Base-by-base conservation (phyloP, 352 stramenopile species). In the Plasmopara muralis region DNA sequence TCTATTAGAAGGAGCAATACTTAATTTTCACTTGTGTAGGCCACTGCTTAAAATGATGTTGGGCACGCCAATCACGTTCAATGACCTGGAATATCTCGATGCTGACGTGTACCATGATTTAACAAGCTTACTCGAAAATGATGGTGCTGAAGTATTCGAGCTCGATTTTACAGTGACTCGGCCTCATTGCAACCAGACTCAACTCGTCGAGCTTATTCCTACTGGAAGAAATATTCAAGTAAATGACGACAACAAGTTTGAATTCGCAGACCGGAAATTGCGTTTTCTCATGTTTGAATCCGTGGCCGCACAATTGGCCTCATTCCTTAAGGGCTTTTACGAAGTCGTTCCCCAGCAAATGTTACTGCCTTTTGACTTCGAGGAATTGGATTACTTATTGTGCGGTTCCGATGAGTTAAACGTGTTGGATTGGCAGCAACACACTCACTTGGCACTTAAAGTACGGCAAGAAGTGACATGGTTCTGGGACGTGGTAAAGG, bases 41-140 rank as follows among this genome's bases (percentile, higher is more conserved):
- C 90, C 96, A 15, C 62, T 99, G 55, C 97, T 98, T 63, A 99
- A 99, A 69, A 89, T 98, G 63, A 87, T 99, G 25, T 65, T 98
- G 15, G 95, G 91, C 7, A 97, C 85, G 56, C 96, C 96, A 2
- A 79, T 98, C 34, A 87, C 74, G 14, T 91, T 98, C 13, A 74
- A 75, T 14, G 96, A 99, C 64, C 67, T 99, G 6, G 87, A 97
- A 68, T 72, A 82, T 46, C 52, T 85, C 12, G 82, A 90, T 45
- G 61, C 71, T 0, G 77, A 85, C 14, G 68, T 65, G 46, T 89
- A 72, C 51, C 57, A 57, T 12, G 85, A 71, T 35, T 58, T 93
- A 43, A 63, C 60, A 35, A 88, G 80, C 70, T 54, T 93, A 30
- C 53, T 85, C 1, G 68, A 83, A 9, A 70, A 87, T 47, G 72